Percentiles rank a stretch among this genome's conserved stretches.
Evolutionary conservation across 768 basidiomycete genomes (phyloP).

Genomic region (Cystobasidium tubakii): DNA sequence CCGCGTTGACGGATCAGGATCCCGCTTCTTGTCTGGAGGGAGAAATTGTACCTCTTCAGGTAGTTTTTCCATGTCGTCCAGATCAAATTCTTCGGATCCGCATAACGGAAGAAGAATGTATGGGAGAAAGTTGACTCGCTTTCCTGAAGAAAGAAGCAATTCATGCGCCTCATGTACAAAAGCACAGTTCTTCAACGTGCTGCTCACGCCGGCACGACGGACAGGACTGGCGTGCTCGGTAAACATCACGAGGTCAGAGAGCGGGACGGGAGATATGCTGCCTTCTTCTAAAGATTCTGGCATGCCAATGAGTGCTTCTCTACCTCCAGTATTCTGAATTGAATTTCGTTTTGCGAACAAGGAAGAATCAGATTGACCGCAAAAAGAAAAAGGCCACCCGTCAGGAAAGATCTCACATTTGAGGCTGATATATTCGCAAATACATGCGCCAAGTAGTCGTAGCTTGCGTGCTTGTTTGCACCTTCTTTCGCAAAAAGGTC

Average conservation of each 20-base stretch:
- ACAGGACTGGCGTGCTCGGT: constrained; percentile 16
- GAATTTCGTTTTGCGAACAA: not conserved
- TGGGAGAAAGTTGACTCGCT: constrained; percentile 64
- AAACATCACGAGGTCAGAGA: constrained; percentile 25
- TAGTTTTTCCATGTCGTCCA: constrained; percentile 78
- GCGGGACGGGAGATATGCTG: constrained; percentile 5
- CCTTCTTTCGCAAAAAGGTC: constrained; percentile 30
- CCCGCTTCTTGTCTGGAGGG: constrained; percentile 73
- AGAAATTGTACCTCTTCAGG: constrained; percentile 80
- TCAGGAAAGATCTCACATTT: not conserved
- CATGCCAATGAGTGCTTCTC: constrained; percentile 23
- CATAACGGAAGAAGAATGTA: constrained; percentile 83
- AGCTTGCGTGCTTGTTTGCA: constrained; percentile 30
- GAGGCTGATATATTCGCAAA: constrained; percentile 37
- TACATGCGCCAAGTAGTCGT: constrained; percentile 35
- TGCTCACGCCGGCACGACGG: constrained; percentile 26
- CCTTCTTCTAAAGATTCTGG: constrained; percentile 28
- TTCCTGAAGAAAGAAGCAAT: constrained; percentile 19
- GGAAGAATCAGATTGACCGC: too few relatives aligned
- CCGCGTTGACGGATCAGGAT: constrained; percentile 68
- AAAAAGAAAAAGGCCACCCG: not conserved
- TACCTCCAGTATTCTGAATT: constrained; percentile 15
- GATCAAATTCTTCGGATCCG: constrained; percentile 81
- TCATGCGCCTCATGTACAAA: constrained; percentile 28
- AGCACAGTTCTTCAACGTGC: constrained; percentile 28